phyloP scores from a whole-genome alignment of 805 yeast genomes.

The Wickerhamiella occidentalis region DNA sequence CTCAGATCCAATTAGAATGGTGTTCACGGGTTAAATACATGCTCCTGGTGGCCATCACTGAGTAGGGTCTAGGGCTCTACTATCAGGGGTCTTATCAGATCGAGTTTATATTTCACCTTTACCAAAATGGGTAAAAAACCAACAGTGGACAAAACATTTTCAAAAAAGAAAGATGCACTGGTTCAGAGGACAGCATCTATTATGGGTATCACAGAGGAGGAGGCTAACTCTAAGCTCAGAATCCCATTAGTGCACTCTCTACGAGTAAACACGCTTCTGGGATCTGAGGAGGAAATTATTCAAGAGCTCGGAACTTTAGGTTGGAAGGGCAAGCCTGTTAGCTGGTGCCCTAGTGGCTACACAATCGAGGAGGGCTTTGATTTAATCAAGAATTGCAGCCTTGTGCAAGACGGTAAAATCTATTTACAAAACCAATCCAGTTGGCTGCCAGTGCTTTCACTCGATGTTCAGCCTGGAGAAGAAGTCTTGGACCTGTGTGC shows the following conservation, averaged over 20 bases:
- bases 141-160: constrained; percentile 2
- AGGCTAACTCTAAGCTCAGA: constrained; percentile 1
- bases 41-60: no score
- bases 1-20: no score
- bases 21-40: no score
- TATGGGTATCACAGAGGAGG: constrained; percentile 1
- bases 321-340: constrained; percentile 6
- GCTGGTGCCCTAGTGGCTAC: constrained; percentile 9
- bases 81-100: not conserved
- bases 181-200: constrained; percentile 5
- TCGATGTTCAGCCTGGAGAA: constrained; percentile 7
- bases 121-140: constrained; percentile 10
- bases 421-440: constrained; percentile 10
- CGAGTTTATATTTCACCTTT: not conserved
- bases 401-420: constrained; percentile 4
- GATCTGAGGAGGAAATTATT: not conserved
- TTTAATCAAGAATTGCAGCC: constrained; percentile 6
- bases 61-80: no score
- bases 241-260: constrained; percentile 7
- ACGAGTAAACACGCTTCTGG: constrained; percentile 7
- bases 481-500: constrained; percentile 70
- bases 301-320: constrained; percentile 4
- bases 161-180: constrained; percentile 7
- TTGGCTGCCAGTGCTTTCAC: constrained; percentile 10
- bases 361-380: constrained; percentile 5